These are phyloP conservation scores for Aureobasidium melanogenum DNA, from an alignment of 2,329 filamentous ascomycete genomes.

Conservation along the genomic window DNA sequence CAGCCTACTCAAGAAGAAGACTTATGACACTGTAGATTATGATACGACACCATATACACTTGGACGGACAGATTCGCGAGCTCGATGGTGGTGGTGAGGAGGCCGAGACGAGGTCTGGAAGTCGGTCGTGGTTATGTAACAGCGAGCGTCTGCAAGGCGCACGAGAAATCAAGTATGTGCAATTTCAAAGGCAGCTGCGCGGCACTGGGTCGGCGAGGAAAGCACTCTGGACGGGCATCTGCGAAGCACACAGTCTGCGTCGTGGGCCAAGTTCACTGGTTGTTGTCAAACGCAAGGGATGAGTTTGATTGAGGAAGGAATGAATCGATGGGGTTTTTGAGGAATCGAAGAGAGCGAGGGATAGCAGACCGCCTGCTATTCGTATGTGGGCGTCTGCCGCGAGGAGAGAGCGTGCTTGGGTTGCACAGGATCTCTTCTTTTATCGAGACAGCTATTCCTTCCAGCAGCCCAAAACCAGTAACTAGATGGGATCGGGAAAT, in stretches of 20 bases:
- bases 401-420: not conserved
- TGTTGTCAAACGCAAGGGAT: constrained; percentile 3
- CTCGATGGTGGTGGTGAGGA: not conserved
- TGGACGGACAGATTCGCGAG: not conserved
- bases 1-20: not conserved
- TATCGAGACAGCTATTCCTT: not conserved
- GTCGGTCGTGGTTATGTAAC: constrained; percentile 10
- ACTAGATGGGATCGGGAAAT: no score
- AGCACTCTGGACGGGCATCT: not conserved
- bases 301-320: constrained; percentile 1
- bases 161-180: constrained; percentile 11
- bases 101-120: not conserved
- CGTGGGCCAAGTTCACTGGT: constrained; percentile 5
- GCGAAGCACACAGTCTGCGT: not conserved
- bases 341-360: not conserved
- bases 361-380: not conserved
- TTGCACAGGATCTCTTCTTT: not conserved
- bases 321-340: not conserved
- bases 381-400: not conserved
- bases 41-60: constrained; percentile 2
- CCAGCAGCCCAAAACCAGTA: not conserved
- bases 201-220: constrained; percentile 13
- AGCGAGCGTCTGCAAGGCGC: constrained; percentile 11
- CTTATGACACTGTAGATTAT: not conserved
- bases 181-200: constrained; percentile 11